phyloP scores from a whole-genome alignment of 2,329 filamentous ascomycete genomes.

The Achaetomium macrosporum region DNA sequence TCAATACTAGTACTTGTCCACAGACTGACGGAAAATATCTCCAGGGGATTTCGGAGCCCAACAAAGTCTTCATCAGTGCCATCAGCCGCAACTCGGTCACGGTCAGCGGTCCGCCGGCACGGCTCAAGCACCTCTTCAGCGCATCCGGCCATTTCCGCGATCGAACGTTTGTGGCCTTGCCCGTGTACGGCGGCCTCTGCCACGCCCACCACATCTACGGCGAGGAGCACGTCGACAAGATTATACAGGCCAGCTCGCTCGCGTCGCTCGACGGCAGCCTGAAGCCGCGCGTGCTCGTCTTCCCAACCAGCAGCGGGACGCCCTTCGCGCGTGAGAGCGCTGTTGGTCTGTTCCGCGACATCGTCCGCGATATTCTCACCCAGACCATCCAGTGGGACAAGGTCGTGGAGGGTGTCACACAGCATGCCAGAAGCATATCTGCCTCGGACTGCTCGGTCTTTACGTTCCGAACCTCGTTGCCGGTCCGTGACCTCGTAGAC shows the following conservation, averaged over 20 bases:
- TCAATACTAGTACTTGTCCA: no score
- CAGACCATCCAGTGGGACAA: conserved; percentile 28
- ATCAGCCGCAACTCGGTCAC: conserved; percentile 30
- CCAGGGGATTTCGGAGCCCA: conserved; percentile 26
- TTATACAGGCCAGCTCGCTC: not conserved
- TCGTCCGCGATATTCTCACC: conserved; percentile 30
- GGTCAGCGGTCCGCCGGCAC: conserved; percentile 34
- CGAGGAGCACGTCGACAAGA: not conserved
- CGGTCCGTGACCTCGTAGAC: not conserved
- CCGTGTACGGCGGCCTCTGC: conserved; percentile 35
- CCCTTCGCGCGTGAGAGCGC: conserved; percentile 15
- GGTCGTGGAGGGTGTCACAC: conserved; percentile 24
- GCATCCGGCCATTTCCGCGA: conserved; percentile 29
- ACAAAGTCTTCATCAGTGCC: conserved; percentile 38
- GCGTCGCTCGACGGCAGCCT: no score
- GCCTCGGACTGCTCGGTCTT: not conserved
- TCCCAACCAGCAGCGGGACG: not conserved
- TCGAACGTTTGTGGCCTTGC: conserved; percentile 28
- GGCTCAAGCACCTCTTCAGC: conserved; percentile 28
- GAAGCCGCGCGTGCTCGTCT: not conserved
- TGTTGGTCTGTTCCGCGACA: conserved; percentile 23
- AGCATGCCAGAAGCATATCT: conserved; percentile 15
- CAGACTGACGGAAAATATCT: not conserved
- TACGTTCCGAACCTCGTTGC: not conserved
- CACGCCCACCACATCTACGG: conserved; percentile 38